These are phyloP conservation scores for Scheffersomyces quercinus DNA, from an alignment of 1,139 yeast species.

Conservation along the genomic window DNA sequence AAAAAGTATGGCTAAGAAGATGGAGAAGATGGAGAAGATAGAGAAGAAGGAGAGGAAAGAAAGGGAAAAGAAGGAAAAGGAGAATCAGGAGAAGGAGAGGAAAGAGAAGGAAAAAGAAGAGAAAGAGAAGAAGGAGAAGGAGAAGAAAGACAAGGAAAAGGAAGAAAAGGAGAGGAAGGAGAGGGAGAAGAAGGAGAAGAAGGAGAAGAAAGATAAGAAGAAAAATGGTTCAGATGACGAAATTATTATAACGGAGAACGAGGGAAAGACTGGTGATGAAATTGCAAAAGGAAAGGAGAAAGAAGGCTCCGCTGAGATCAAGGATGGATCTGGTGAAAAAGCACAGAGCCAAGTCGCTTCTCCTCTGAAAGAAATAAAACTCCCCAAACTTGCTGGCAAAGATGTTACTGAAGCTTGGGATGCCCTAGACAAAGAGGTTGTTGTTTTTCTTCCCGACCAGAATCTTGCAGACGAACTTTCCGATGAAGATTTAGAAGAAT, in stretches of 20 bases:
- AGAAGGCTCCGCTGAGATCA: no score
- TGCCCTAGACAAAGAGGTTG: not conserved
- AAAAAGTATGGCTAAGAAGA: no score
- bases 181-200: conserved; percentile 14
- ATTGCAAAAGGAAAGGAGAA: conserved; percentile 1
- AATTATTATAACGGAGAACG: conserved; percentile 2
- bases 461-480: no score
- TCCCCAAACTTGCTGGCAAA: not conserved
- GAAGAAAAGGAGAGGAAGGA: conserved; percentile 5
- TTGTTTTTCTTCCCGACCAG: no score
- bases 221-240: conserved; percentile 1
- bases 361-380: not conserved
- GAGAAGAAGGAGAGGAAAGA: conserved; percentile 24
- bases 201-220: conserved; percentile 6
- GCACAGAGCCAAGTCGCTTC: no score
- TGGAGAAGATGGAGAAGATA: conserved; percentile 14
- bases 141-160: not conserved
- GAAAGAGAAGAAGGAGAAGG: conserved; percentile 8
- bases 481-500: no score
- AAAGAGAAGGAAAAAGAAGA: conserved; percentile 23
- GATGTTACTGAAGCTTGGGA: not conserved
- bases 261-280: conserved; percentile 2
- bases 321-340: no score
- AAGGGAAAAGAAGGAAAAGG: conserved; percentile 26
- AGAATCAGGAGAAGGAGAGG: conserved; percentile 18